These are phyloP conservation scores for Purpureocillium lavendulum DNA, from an alignment of 2,329 filamentous ascomycete species.

Conservation along the genomic window DNA sequence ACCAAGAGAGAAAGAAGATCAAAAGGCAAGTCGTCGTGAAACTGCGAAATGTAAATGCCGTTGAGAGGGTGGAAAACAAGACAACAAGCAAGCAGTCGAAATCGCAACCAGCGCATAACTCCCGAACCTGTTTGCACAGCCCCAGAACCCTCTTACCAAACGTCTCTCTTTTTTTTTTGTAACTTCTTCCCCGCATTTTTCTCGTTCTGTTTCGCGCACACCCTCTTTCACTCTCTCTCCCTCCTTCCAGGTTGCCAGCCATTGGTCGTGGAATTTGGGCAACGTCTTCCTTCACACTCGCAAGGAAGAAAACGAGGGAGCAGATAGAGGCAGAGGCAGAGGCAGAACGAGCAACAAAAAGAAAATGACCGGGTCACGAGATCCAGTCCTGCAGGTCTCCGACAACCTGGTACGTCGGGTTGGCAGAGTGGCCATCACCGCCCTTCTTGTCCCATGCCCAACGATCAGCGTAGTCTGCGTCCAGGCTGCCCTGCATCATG, in stretches of 20 bases:
- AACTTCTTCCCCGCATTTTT: not conserved
- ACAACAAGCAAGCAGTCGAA: not conserved
- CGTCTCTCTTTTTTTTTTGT: not conserved
- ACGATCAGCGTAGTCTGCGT: constrained; percentile 26
- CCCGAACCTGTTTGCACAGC: constrained; percentile 8
- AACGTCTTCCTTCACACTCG: not conserved
- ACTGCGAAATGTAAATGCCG: constrained; percentile 1
- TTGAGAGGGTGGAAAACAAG: no score
- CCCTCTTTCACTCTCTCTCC: not conserved
- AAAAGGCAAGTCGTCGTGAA: not conserved
- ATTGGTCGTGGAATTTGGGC: not conserved
- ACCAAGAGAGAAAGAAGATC: not conserved
- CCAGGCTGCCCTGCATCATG: constrained; percentile 33
- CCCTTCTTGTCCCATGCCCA: constrained; percentile 39
- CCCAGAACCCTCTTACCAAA: not conserved
- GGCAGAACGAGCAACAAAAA: not conserved
- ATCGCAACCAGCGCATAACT: constrained; percentile 3
- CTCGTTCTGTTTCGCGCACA: not conserved
- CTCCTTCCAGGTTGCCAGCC: not conserved
- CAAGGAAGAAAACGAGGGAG: not conserved
- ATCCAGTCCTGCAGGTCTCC: constrained; percentile 31
- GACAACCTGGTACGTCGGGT: constrained; percentile 31
- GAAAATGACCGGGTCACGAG: constrained; percentile 10
- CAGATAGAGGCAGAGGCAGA: not conserved
- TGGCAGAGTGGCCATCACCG: constrained; percentile 29